Conservation (phyloP, 2,329 filamentous ascomycete species). For the Apiospora malaysiana region DNA sequence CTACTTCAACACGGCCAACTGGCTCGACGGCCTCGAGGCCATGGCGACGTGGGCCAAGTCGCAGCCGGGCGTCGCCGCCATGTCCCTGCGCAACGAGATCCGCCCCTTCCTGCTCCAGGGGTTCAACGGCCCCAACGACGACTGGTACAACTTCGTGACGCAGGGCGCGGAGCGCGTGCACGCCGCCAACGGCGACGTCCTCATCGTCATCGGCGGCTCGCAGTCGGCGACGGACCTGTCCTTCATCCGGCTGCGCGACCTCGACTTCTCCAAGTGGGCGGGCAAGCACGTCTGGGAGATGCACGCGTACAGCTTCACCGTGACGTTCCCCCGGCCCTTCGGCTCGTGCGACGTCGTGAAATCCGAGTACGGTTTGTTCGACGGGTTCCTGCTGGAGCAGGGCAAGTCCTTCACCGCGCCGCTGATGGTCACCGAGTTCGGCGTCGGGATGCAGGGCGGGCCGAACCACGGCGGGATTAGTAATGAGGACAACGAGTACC, state of each 20-base stretch:
- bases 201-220: slow-evolving; percentile 61
- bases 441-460: slow-evolving; percentile 55
- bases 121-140: slow-evolving; percentile 46
- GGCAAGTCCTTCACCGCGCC: slow-evolving; percentile 55
- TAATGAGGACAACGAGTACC: slow-evolving; percentile 53
- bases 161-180: slow-evolving; percentile 57
- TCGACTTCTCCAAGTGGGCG: slow-evolving; percentile 52
- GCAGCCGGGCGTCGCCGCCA: slow-evolving; percentile 57
- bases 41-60: slow-evolving; percentile 57
- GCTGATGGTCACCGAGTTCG: slow-evolving; percentile 65
- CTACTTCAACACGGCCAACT: slow-evolving; percentile 59
- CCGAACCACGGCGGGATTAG: slow-evolving; percentile 48
- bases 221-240: slow-evolving; percentile 60
- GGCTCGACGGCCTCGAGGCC: slow-evolving; percentile 57
- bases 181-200: slow-evolving; percentile 54
- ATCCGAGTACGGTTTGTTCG: slow-evolving; percentile 51
- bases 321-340: slow-evolving; percentile 49
- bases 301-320: slow-evolving; percentile 63
- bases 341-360: slow-evolving; percentile 51
- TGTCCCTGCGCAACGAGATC: slow-evolving; percentile 65
- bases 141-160: slow-evolving; percentile 58
- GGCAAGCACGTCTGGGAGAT: slow-evolving; percentile 66
- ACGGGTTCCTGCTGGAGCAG: slow-evolving; percentile 59
- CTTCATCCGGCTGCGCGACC: slow-evolving; percentile 44
- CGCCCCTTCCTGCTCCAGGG: slow-evolving; percentile 54